Base-by-base conservation (phyloP, 2,329 filamentous ascomycete species). In the Fonsecaea nubica region DNA sequence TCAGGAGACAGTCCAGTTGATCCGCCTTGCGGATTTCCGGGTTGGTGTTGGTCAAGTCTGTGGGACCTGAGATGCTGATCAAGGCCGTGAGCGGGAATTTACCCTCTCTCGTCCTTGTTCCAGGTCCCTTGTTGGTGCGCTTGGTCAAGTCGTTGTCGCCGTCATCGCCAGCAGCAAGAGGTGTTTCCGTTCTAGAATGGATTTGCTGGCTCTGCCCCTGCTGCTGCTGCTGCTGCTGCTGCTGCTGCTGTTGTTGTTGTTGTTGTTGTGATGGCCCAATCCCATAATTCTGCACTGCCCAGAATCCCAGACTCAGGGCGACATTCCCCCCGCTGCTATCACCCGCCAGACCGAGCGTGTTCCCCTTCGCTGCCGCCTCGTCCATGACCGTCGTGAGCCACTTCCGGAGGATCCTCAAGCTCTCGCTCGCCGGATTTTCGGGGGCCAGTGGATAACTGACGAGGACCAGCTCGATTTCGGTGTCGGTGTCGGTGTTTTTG, bases 301-400 rank as follows among this genome's bases (percentile, higher is more conserved):
- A 72, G 68, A 65, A 35, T 74, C 73, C 52, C 25, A 84, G 68
- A 3, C 78, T 77, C 48, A 65, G 9, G 0, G 81, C 78, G 3
- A 87, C 77, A 65, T 87, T 88, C 0, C 81, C 85, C 0, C 86
- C 86, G 0, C 85, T 82, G 0, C 83, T 85, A 62, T 88, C 86
- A 0, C 86, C 86, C 0, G 80, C 81, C 1, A 87, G 76, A 1
- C 83, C 79, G 0, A 87, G 77, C 1, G 73, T 77, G 62, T 86
- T 81, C 2, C 75, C 75, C 0, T 74, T 75, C 0, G 74, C 70
- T 0, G 75, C 71, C 0, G 82, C 78, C n/a, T 79, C 71, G 1
- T 69, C 54, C 68, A 87, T 69, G 0, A 85, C 65, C 0, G 72
- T 72, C 0, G 75, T 74, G 66, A 86, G 85, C 10, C 84, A 77